phyloP scores from a whole-genome alignment of 768 basidiomycete species.

The Boletus eberwhitei region DNA sequence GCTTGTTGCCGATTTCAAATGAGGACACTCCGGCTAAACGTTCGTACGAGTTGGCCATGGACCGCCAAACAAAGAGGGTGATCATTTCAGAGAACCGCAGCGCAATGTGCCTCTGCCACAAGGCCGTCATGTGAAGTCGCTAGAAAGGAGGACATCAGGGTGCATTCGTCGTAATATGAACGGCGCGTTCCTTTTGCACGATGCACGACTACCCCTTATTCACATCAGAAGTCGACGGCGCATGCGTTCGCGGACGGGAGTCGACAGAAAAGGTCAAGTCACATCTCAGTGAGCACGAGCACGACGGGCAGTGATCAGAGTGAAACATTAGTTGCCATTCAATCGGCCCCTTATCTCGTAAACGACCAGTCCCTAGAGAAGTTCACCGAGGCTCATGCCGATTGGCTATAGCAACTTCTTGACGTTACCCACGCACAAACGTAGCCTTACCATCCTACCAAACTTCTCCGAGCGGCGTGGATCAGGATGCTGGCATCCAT shows the following conservation, averaged over 20 bases:
- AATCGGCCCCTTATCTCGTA: conserved; percentile 9
- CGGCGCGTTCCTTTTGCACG: neutral
- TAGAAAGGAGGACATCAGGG: neutral
- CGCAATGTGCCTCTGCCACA: conserved; percentile 15
- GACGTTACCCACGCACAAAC: neutral
- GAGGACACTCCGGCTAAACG: neutral
- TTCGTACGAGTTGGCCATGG: too few relatives aligned
- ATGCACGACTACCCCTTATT: neutral
- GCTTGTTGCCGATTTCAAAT: neutral
- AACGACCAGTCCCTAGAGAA: neutral
- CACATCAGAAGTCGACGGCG: neutral
- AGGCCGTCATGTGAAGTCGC: conserved; percentile 9
- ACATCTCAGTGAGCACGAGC: neutral
- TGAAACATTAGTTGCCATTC: conserved; percentile 5
- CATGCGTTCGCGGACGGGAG: neutral
- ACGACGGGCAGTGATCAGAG: conserved; percentile 1
- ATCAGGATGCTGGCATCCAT: conserved; percentile 11
- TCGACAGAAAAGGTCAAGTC: neutral
- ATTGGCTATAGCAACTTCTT: conserved; percentile 1
- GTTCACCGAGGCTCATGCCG: too few relatives aligned
- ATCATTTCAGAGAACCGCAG: neutral
- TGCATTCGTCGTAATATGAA: conserved; percentile 7
- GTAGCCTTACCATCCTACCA: conserved; percentile 1
- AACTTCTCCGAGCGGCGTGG: neutral
- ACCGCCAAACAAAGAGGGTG: conserved; percentile 9